phyloP scores from a whole-genome alignment of 805 yeast species.

The Cyberlindnera suaveolens region DNA sequence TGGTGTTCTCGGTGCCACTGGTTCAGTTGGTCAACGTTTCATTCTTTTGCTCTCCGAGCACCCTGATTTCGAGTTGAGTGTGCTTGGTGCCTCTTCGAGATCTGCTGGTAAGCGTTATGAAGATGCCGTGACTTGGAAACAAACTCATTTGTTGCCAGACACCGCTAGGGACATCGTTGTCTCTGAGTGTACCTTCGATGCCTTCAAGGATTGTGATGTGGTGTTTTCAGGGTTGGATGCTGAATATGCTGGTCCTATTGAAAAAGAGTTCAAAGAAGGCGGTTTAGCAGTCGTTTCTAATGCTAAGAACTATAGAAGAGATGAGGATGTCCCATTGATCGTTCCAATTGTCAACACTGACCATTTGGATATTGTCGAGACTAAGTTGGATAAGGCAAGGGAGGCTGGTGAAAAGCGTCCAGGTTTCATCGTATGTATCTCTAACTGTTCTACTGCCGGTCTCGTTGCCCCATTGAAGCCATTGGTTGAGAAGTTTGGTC shows the following conservation, averaged over 20 bases:
- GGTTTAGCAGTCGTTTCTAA: conserved; percentile 87
- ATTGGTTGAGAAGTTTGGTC: conserved; percentile 84
- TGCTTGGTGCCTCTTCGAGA: conserved; percentile 87
- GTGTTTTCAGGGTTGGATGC: conserved; percentile 94
- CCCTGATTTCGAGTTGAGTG: conserved; percentile 82
- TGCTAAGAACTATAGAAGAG: conserved; percentile 94
- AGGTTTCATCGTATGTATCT: conserved; percentile 90
- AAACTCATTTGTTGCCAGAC: conserved; percentile 75
- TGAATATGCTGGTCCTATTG: conserved; percentile 89
- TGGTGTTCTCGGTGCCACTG: conserved; percentile 98
- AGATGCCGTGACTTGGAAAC: conserved; percentile 93
- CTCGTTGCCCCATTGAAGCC: conserved; percentile 95
- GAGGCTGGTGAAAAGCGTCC: conserved; percentile 50
- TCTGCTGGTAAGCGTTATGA: conserved; percentile 86
- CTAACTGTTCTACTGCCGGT: conserved; percentile 98
- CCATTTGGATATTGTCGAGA: conserved; percentile 70
- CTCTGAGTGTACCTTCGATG: conserved; percentile 67
- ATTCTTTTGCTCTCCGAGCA: conserved; percentile 78
- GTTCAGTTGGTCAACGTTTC: conserved; percentile 95
- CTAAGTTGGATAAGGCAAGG: conserved; percentile 48
- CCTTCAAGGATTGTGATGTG: conserved; percentile 84
- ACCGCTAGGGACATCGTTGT: conserved; percentile 58
- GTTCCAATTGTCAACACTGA: conserved; percentile 95
- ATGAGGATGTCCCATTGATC: conserved; percentile 77
- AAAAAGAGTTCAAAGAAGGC: conserved; percentile 71